Percentiles rank a stretch among this genome's conserved stretches.
Conservation (phyloP, 1,284 basidiomycete species). For the Cystobasidium sp. region DNA sequence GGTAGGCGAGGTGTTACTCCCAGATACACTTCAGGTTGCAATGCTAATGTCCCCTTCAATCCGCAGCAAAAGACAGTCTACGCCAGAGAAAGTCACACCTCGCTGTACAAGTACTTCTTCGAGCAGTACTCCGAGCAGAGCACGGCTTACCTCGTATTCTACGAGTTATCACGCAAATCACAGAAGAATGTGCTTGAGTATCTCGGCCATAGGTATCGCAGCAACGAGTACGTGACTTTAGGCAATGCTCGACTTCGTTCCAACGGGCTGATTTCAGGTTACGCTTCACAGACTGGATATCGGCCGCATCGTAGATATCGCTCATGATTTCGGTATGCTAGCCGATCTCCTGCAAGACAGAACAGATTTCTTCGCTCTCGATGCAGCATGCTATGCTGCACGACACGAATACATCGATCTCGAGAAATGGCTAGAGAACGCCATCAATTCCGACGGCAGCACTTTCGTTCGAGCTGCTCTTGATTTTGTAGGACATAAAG, state of each 20-base stretch:
- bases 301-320: conserved; percentile 90
- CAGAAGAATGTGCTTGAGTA: conserved; percentile 81
- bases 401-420: conserved; percentile 91
- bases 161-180: conserved; percentile 90
- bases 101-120: conserved; percentile 87
- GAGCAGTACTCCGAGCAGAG: conserved; percentile 59
- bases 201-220: conserved; percentile 87
- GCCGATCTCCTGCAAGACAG: conserved; percentile 84
- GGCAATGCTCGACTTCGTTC: background rate
- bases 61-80: background rate
- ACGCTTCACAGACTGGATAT: conserved; percentile 69
- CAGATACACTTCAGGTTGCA: background rate
- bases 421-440: conserved; percentile 93
- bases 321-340: conserved; percentile 90
- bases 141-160: conserved; percentile 93
- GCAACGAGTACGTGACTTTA: conserved; percentile 65
- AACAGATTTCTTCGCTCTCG: conserved; percentile 84
- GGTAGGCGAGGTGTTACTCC: conserved; percentile 69
- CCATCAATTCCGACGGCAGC: conserved; percentile 75
- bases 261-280: background rate
- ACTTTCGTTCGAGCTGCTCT: conserved; percentile 87
- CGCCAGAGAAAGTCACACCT: conserved; percentile 74
- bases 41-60: too few species aligned
- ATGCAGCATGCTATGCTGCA: conserved; percentile 90
- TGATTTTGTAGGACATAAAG: conserved; percentile 85